Percentiles rank a stretch among this genome's conserved stretches.
phyloP scores from a whole-genome alignment of 331 rosid species.

The Stylosanthes scabra region DNA sequence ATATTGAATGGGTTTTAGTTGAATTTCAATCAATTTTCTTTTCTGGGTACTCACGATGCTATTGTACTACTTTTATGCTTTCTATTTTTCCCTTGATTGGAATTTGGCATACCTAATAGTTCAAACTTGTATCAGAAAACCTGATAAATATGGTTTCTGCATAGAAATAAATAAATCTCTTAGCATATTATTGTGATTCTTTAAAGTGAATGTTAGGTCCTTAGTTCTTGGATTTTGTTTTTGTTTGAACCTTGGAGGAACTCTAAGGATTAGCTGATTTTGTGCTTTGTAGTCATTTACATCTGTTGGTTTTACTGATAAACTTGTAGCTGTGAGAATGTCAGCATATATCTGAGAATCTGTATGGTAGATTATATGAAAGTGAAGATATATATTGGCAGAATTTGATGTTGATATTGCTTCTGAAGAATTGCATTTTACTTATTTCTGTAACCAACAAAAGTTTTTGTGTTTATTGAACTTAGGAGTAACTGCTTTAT shows the following conservation, averaged over 20 bases:
- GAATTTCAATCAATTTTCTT: not conserved
- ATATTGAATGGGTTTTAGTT: constrained; percentile 16
- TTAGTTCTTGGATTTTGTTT: not conserved
- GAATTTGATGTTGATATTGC: constrained; percentile 3
- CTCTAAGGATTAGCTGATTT: not conserved
- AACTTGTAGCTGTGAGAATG: not conserved
- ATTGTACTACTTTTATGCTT: not conserved
- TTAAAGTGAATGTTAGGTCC: constrained; percentile 1
- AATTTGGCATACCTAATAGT: not conserved
- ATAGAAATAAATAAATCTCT: not conserved
- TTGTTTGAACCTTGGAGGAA: not conserved
- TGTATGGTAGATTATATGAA: not conserved
- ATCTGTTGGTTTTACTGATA: not conserved
- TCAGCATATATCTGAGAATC: not conserved
- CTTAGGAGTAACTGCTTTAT: not conserved
- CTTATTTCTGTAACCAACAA: not conserved
- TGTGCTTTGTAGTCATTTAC: not conserved
- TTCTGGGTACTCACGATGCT: not conserved
- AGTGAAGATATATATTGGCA: too few species aligned
- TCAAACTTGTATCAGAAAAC: constrained; percentile 1
- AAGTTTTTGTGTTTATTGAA: not conserved
- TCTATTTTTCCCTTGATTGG: not conserved
- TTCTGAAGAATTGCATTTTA: not conserved
- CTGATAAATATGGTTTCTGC: constrained; percentile 15
- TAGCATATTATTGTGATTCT: not conserved